Base-by-base conservation (phyloP, 177 flowering plant species). In the Vitis hybrid region DNA sequence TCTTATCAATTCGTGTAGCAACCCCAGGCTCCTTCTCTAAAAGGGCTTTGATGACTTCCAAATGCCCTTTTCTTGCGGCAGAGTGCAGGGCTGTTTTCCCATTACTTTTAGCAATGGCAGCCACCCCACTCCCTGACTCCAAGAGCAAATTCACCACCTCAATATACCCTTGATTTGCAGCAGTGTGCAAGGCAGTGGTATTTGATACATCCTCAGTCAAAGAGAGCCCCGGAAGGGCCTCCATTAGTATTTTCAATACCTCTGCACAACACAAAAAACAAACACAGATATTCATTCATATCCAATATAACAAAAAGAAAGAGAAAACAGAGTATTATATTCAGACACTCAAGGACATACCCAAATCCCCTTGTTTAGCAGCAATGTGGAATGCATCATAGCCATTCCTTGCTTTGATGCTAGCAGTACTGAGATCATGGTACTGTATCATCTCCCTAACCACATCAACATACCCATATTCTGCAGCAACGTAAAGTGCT, bases 301-400 rank as follows among this genome's bases (percentile, higher is more conserved):
- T 48, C 7, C 45, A 29, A 19, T 18, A 21, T 11, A 7, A 59
- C 11, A 59, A 2, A 11, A 59, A 18, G 21, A 18, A 18, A 3
- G 11, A 14, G 12, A 59, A 70, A 2, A 1, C 12, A 18, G 48
- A 68, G 13, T 15, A 3, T 12, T 12, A 13, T 2, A 59, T 21
- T 16, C 2, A 3, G 16, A 15, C 3, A 33, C 71, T n/a, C 45
- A 39, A 5, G 45, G 45, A 73, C 78, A 63, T 82, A 90, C 98
- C 97, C 15, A 90, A 73, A 73, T 92, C 89, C 33, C 97, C 97
- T 87, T 89, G 97, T 75, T 89, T 92, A 49, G 95, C 92, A 62
- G 98, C 98, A 62, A 92, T 87, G 74, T 90, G 97, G 70, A 94
- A 84, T 0, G 98, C 97, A 75, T 94, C 98, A 66, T 84, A 92